Conservation (phyloP, 2,329 filamentous ascomycete species). For the Fusarium heterosporum region DNA sequence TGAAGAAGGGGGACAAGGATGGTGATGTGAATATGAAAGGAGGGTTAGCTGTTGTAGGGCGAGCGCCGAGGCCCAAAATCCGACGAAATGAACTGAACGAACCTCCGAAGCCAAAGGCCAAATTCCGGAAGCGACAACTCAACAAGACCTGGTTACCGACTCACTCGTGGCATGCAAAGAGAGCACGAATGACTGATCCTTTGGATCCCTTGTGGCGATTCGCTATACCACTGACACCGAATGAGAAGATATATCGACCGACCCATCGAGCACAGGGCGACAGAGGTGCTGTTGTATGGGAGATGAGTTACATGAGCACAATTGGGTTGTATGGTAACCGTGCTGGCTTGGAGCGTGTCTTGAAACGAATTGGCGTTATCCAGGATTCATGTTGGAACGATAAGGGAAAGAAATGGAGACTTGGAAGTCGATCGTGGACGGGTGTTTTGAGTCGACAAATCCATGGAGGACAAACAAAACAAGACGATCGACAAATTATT, state of each 20-base stretch:
- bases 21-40: constrained; percentile 22
- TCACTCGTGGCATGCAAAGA: constrained; percentile 92
- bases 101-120: constrained; percentile 65
- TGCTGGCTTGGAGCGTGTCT: constrained; percentile 71
- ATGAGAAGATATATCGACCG: constrained; percentile 88
- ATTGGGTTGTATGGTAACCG: constrained; percentile 79
- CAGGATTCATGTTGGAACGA: constrained; percentile 71
- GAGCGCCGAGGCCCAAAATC: constrained; percentile 69
- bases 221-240: constrained; percentile 84
- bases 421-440: constrained; percentile 62
- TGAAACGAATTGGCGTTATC: constrained; percentile 73
- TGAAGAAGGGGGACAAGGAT: constrained; percentile 47
- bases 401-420: constrained; percentile 77
- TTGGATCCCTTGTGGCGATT: constrained; percentile 90
- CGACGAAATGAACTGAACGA: constrained; percentile 76
- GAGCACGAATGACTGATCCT: constrained; percentile 86
- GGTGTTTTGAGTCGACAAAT: constrained; percentile 65
- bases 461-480: constrained; percentile 54
- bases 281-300: constrained; percentile 86
- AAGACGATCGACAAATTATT: constrained; percentile 64
- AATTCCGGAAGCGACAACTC: constrained; percentile 85
- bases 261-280: constrained; percentile 83
- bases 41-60: constrained; percentile 35
- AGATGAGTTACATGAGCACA: constrained; percentile 93
- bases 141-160: constrained; percentile 96